Conservation (phyloP, 208 protist species). For the Crithidia fasciculata region DNA sequence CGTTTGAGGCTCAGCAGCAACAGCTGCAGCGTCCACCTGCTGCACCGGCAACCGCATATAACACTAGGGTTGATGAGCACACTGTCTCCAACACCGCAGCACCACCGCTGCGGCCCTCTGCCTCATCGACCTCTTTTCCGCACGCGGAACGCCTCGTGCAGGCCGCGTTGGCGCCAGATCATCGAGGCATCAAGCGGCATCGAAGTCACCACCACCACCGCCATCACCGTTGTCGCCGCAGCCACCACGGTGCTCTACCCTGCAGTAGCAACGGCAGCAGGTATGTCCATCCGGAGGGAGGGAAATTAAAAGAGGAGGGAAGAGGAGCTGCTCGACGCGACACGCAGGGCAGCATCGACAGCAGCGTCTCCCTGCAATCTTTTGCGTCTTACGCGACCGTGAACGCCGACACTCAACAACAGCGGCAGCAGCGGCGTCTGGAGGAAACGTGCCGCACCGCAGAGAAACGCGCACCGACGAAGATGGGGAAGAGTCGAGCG, state of each 20-base stretch:
- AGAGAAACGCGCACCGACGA: background rate
- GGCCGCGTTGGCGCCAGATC: background rate
- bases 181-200: background rate
- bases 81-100: too few species aligned
- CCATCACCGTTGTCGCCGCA: background rate
- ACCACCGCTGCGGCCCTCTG: background rate
- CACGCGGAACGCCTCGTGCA: constrained; percentile 8
- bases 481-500: background rate
- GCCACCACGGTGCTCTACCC: background rate
- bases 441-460: too few species aligned
- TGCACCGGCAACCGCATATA: too few species aligned
- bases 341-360: background rate
- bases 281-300: too few species aligned
- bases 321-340: background rate
- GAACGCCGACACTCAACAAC: background rate
- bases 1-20: too few species aligned
- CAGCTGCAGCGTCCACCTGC: too few species aligned
- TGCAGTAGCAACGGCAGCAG: too few species aligned
- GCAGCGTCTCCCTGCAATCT: background rate
- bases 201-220: background rate
- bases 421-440: background rate
- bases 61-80: too few species aligned
- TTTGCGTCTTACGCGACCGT: background rate
- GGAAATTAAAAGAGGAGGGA: background rate
- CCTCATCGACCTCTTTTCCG: background rate